phyloP scores from a whole-genome alignment of 2,329 filamentous ascomycete species.

The Aspergillus sp. region DNA sequence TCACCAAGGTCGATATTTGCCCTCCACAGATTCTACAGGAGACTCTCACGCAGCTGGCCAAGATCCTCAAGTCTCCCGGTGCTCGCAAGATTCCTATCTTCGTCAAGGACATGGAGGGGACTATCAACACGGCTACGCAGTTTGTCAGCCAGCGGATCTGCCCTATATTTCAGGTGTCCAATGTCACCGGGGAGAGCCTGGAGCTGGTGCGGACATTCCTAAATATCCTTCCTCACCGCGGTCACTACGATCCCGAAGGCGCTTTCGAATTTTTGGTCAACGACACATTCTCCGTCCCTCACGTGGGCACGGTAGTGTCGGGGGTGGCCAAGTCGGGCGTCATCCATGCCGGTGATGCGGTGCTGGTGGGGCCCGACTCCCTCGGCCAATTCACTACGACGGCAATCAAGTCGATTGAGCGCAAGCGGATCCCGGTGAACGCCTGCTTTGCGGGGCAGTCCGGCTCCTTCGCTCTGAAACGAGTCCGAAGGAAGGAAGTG shows the following conservation, averaged over 20 bases:
- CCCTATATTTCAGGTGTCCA: conserved; percentile 95
- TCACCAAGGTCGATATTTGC: conserved; percentile 98
- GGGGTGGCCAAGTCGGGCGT: conserved; percentile 84
- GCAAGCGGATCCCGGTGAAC: conserved; percentile 82
- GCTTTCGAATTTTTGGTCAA: conserved; percentile 94
- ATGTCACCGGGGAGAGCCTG: conserved; percentile 86
- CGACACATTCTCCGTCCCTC: conserved; percentile 95
- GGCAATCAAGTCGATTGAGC: conserved; percentile 82
- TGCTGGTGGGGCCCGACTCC: conserved; percentile 82
- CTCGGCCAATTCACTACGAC: conserved; percentile 83
- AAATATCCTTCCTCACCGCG: conserved; percentile 90
- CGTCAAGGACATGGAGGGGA: conserved; percentile 83
- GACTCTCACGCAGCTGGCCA: conserved; percentile 81
- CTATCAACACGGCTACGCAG: conserved; percentile 88
- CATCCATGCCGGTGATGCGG: conserved; percentile 78
- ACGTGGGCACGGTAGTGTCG: conserved; percentile 90
- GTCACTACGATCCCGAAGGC: conserved; percentile 77
- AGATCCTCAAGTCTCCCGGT: conserved; percentile 87
- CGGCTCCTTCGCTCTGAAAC: conserved; percentile 81
- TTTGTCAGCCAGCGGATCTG: conserved; percentile 94
- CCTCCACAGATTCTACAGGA: conserved; percentile 90
- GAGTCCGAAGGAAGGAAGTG: conserved; percentile 81
- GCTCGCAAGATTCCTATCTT: conserved; percentile 94
- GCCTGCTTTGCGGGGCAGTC: conserved; percentile 86
- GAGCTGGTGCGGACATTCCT: conserved; percentile 86